phyloP scores from a whole-genome alignment of 2,329 filamentous ascomycete species.

The Myotisia sp. region DNA sequence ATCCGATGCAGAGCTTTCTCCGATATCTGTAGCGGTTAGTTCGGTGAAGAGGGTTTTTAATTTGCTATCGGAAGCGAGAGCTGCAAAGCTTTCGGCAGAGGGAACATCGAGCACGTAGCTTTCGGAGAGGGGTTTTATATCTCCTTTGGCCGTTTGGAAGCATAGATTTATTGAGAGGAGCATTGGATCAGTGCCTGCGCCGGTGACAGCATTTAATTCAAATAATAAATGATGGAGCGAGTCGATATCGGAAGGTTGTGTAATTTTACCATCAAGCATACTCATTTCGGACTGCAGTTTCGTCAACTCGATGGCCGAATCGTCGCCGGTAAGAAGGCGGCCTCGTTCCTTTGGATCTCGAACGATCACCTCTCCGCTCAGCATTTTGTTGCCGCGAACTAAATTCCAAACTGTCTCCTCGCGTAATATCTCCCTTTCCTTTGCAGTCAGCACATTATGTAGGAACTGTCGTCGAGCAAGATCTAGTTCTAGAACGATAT shows the following conservation, averaged over 20 bases:
- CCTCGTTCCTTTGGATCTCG: slow-evolving; percentile 73
- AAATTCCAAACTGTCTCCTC: slow-evolving; percentile 93
- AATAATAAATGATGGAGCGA: slow-evolving; percentile 68
- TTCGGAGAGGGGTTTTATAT: slow-evolving; percentile 60
- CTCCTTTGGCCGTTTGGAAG: slow-evolving; percentile 50
- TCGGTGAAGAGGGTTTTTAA: slow-evolving; percentile 81
- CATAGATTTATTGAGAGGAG: slow-evolving; percentile 67
- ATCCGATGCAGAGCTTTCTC: slow-evolving; percentile 46
- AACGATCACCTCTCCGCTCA: slow-evolving; percentile 87
- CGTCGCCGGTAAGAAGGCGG: slow-evolving; percentile 75
- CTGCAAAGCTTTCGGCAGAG: slow-evolving; percentile 55
- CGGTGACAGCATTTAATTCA: slow-evolving; percentile 69
- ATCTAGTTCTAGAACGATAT: slow-evolving; percentile 69
- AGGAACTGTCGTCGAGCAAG: slow-evolving; percentile 75
- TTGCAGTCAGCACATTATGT: slow-evolving; percentile 79
- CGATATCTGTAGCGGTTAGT: slow-evolving; percentile 60
- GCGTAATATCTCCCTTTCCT: slow-evolving; percentile 66
- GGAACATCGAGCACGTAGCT: slow-evolving; percentile 67
- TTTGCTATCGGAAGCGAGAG: slow-evolving; percentile 49
- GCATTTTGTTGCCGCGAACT: slow-evolving; percentile 84
- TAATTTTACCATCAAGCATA: slow-evolving; percentile 69
- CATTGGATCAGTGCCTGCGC: slow-evolving; percentile 59
- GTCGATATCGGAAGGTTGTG: slow-evolving; percentile 50
- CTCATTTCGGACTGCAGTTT: slow-evolving; percentile 93
- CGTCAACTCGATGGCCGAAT: slow-evolving; percentile 83